A percentile compares a stretch with the other conserved stretches of the same genome.
These are phyloP conservation scores for Zymoseptoria passerinii DNA, from an alignment of 2,329 filamentous ascomycete genomes.

Conservation along the genomic window DNA sequence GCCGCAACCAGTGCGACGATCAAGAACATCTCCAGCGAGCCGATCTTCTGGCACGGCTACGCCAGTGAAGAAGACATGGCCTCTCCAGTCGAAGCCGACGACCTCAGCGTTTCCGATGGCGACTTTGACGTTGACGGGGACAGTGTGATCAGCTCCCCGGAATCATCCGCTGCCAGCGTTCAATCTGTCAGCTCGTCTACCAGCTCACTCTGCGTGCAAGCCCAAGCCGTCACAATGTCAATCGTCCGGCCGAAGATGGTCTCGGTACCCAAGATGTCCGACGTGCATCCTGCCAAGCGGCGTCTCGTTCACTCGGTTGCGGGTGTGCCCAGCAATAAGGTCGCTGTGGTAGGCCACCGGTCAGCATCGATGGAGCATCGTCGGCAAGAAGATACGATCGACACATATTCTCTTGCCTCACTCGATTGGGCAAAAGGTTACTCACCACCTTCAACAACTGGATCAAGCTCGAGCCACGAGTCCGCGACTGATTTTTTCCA, in stretches of 20 bases:
- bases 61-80: conserved; percentile 26
- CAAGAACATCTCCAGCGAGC: conserved; percentile 6
- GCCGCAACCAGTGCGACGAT: conserved; percentile 4
- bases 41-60: conserved; percentile 16
- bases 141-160: conserved; percentile 10
- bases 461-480: conserved; percentile 13
- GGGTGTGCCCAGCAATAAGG: background rate
- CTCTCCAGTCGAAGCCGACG: conserved; percentile 20
- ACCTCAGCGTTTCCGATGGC: conserved; percentile 17
- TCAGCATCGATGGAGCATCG: background rate
- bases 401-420: conserved; percentile 4
- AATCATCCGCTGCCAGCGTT: background rate
- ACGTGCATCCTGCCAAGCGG: background rate
- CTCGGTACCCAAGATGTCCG: conserved; percentile 18
- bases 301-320: background rate
- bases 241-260: conserved; percentile 25
- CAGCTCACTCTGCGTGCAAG: conserved; percentile 20
- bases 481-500: conserved; percentile 1
- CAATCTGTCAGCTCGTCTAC: background rate
- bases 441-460: conserved; percentile 17
- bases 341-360: background rate
- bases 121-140: conserved; percentile 7
- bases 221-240: conserved; percentile 22
- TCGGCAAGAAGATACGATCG: background rate
- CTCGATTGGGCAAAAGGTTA: conserved; percentile 7